Conservation (phyloP, 2,329 filamentous ascomycete species). For the Graphiopsis chlorocephala region DNA sequence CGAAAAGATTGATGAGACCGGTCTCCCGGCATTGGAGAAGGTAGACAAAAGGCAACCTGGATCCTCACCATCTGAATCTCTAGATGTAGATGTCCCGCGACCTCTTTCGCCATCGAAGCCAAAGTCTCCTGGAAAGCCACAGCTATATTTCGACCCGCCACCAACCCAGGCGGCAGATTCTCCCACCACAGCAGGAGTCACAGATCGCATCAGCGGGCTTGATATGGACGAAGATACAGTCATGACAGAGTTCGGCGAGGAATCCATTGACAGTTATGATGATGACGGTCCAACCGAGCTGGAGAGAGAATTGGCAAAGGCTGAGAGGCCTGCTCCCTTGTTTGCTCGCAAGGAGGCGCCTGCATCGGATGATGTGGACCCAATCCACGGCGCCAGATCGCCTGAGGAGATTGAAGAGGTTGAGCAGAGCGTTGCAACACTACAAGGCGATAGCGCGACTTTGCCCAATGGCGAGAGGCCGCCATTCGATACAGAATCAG, state of each 20-base stretch:
- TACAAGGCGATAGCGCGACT: constrained; percentile 27
- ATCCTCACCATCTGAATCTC: constrained; percentile 16
- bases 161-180: constrained; percentile 40
- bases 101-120: constrained; percentile 33
- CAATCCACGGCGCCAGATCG: constrained; percentile 17
- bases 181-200: constrained; percentile 53
- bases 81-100: constrained; percentile 26
- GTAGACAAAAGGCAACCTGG: constrained; percentile 27
- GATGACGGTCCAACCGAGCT: constrained; percentile 31
- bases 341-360: constrained; percentile 44
- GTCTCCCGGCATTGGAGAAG: constrained; percentile 28
- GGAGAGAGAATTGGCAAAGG: constrained; percentile 29
- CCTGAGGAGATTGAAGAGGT: constrained; percentile 25
- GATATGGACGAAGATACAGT: constrained; percentile 59
- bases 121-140: constrained; percentile 20
- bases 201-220: constrained; percentile 55
- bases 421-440: constrained; percentile 30
- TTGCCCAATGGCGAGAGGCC: constrained; percentile 25
- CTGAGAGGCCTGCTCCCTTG: constrained; percentile 68
- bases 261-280: constrained; percentile 29
- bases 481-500: constrained; percentile 56
- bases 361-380: constrained; percentile 13
- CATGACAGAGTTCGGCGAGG: constrained; percentile 40
- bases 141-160: constrained; percentile 29
- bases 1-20: constrained; percentile 45